Percentiles rank a stretch among this genome's conserved stretches.
Conservation (phyloP, 768 basidiomycete genomes). For the Hericium rajendrae region DNA sequence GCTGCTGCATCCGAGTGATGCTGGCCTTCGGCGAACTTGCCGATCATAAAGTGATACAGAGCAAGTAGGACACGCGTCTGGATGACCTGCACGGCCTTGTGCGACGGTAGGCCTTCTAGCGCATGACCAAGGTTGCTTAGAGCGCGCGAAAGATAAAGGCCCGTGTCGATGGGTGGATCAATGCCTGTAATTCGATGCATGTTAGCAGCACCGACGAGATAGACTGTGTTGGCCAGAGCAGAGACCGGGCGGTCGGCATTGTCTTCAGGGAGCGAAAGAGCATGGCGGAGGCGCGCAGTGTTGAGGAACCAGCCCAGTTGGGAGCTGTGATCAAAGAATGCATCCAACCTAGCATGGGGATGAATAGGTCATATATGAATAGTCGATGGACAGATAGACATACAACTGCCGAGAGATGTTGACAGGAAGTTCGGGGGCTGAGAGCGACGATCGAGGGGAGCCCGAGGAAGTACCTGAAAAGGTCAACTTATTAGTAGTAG, state of each 20-base stretch:
- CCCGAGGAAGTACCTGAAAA: neutral
- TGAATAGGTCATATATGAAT: neutral
- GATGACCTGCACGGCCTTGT: constrained; percentile 25
- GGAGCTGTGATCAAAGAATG: constrained; percentile 45
- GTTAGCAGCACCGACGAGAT: constrained; percentile 26
- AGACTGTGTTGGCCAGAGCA: constrained; percentile 33
- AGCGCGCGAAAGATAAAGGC: constrained; percentile 36
- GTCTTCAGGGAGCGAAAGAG: constrained; percentile 19
- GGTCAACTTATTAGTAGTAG: no score
- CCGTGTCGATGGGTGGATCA: constrained; percentile 18
- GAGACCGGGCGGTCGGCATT: constrained; percentile 20
- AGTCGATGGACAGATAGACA: neutral
- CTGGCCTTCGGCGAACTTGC: constrained; percentile 21
- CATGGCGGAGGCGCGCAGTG: constrained; percentile 32
- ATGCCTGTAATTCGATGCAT: constrained; percentile 8
- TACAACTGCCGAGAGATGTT: constrained; percentile 8
- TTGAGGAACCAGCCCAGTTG: constrained; percentile 65
- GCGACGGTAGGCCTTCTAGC: constrained; percentile 22
- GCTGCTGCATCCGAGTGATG: constrained; percentile 23
- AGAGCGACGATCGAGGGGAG: neutral
- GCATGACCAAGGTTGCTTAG: constrained; percentile 38
- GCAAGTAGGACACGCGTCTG: constrained; percentile 26
- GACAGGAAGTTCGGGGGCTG: constrained; percentile 5
- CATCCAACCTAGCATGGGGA: constrained; percentile 35
- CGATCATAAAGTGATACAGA: constrained; percentile 20